Evolutionary conservation across 2,329 filamentous ascomycete genomes (phyloP).

Genomic region (Fusarium phyllophilum): DNA sequence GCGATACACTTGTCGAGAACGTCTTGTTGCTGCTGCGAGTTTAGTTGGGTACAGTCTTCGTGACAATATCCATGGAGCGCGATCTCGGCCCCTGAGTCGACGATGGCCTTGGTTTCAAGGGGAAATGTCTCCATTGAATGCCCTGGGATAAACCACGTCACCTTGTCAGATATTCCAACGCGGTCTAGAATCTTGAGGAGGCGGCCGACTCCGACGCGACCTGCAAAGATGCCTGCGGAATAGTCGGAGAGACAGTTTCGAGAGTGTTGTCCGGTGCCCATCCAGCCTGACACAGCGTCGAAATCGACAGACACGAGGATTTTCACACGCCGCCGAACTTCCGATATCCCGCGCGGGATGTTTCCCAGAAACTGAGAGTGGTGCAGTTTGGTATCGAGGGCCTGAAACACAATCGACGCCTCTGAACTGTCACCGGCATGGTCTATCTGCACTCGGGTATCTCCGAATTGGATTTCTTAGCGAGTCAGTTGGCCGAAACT

Average conservation of each 20-base stretch:
- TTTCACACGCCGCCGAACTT: conserved; percentile 35
- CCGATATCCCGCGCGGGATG: not conserved
- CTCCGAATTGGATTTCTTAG: not conserved
- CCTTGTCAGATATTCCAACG: conserved; percentile 57
- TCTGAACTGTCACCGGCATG: not conserved
- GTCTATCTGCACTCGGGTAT: not conserved
- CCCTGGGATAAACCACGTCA: conserved; percentile 64
- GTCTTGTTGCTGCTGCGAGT: not conserved
- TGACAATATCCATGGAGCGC: conserved; percentile 2
- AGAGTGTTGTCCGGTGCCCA: conserved; percentile 62
- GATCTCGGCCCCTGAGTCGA: conserved; percentile 46
- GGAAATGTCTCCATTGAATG: conserved; percentile 61
- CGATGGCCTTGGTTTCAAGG: conserved; percentile 48
- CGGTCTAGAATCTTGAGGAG: conserved; percentile 51
- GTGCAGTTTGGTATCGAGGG: not conserved
- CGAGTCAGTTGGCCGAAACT: not conserved
- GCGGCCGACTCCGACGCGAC: conserved; percentile 57
- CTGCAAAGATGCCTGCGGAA: conserved; percentile 19
- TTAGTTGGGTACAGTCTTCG: not conserved
- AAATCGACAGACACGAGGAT: conserved; percentile 54
- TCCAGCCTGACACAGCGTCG: conserved; percentile 63
- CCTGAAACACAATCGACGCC: not conserved
- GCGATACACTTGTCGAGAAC: not conserved
- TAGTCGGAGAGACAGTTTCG: conserved; percentile 27
- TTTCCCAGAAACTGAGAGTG: not conserved